These are phyloP conservation scores for Mycena polygramma DNA, from an alignment of 768 basidiomycete species.

Conservation along the genomic window DNA sequence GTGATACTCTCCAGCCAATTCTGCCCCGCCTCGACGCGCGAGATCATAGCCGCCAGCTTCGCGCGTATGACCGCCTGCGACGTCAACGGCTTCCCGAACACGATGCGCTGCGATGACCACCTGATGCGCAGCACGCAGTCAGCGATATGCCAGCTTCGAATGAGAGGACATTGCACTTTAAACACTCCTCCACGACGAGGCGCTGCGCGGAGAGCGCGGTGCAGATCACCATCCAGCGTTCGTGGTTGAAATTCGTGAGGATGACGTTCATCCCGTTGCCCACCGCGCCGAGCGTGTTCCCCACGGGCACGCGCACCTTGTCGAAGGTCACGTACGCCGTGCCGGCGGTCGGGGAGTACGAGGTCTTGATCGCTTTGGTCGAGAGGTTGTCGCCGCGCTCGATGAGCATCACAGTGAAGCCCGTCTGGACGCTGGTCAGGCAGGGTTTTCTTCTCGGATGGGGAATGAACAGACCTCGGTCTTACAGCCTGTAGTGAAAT, in stretches of 20 bases:
- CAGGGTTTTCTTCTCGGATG: neutral
- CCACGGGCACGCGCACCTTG: conserved; percentile 84
- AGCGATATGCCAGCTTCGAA: neutral
- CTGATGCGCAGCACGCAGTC: conserved; percentile 49
- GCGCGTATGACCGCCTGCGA: conserved; percentile 89
- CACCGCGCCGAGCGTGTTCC: conserved; percentile 89
- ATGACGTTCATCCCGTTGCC: conserved; percentile 88
- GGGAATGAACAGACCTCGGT: conserved; percentile 63
- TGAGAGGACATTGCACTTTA: conserved; percentile 70
- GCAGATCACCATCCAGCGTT: conserved; percentile 88
- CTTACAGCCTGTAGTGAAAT: conserved; percentile 84
- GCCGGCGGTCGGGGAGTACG: conserved; percentile 92
- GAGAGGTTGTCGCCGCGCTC: conserved; percentile 78
- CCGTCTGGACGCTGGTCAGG: conserved; percentile 58
- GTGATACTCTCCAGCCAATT: conserved; percentile 93
- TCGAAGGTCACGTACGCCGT: conserved; percentile 90
- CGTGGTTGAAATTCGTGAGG: conserved; percentile 85
- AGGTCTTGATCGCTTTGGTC: conserved; percentile 92
- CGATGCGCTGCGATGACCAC: conserved; percentile 90
- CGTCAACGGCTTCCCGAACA: conserved; percentile 89
- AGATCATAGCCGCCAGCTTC: conserved; percentile 92
- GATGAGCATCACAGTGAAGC: conserved; percentile 83
- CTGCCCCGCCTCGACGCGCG: conserved; percentile 87
- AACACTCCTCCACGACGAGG: conserved; percentile 87
- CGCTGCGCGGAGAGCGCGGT: conserved; percentile 83